phyloP scores from a whole-genome alignment of 148 eudicot genomes.

The Persicaria tinctoria region DNA sequence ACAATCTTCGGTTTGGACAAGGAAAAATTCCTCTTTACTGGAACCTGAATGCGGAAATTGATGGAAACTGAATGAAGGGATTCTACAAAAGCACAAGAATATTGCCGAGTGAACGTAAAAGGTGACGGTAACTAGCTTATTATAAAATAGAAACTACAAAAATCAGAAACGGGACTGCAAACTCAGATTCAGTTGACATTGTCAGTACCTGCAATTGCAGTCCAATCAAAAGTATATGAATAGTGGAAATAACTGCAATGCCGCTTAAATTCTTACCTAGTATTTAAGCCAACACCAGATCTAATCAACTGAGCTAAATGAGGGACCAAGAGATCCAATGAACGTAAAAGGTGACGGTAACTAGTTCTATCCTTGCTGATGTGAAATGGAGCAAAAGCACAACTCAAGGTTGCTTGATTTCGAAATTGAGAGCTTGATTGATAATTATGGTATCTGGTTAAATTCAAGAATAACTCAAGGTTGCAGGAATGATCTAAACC shows the following conservation, averaged over 20 bases:
- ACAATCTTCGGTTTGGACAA: neutral
- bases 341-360: too few relatives aligned
- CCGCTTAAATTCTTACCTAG: conserved; percentile 42
- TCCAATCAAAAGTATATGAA: neutral
- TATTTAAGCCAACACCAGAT: conserved; percentile 89
- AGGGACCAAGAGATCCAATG: conserved; percentile 79
- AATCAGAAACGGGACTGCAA: neutral
- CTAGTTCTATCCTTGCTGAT: too few relatives aligned
- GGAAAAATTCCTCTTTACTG: neutral
- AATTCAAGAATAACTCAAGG: too few relatives aligned
- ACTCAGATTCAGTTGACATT: neutral
- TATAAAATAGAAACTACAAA: neutral
- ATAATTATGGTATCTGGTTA: too few relatives aligned
- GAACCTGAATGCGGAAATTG: neutral
- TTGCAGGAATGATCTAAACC: too few relatives aligned
- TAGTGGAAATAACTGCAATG: neutral
- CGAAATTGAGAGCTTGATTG: too few relatives aligned
- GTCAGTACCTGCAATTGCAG: neutral
- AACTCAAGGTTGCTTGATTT: too few relatives aligned
- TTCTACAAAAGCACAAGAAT: neutral
- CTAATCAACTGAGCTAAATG: conserved; percentile 81
- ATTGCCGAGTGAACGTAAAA: neutral
- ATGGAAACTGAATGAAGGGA: neutral
- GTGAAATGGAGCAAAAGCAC: too few relatives aligned
- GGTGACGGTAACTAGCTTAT: neutral